Evolutionary conservation across 2,329 filamentous ascomycete genomes (phyloP).

Genomic region (Podosphaera xanthii): DNA sequence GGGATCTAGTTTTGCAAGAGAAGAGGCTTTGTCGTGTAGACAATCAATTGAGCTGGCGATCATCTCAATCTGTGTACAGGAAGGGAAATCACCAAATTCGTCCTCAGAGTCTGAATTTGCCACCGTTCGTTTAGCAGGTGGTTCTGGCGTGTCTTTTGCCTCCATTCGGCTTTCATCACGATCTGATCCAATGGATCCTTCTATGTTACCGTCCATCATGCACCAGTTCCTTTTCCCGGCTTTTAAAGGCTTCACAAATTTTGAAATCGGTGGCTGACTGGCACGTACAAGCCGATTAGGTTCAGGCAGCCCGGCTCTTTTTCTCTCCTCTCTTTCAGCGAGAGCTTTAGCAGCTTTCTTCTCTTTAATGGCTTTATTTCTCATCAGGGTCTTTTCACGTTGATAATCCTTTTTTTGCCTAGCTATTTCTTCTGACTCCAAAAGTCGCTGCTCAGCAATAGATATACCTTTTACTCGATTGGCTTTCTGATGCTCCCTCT

Average conservation of each 20-base stretch:
- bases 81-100: constrained; percentile 16
- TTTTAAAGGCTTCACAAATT: constrained; percentile 21
- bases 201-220: constrained; percentile 6
- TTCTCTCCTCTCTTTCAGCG: constrained; percentile 26
- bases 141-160: neutral
- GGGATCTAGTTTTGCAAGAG: too few species aligned
- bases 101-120: constrained; percentile 10
- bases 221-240: constrained; percentile 9
- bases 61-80: constrained; percentile 12
- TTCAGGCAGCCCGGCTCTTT: constrained; percentile 28
- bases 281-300: constrained; percentile 25
- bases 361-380: constrained; percentile 27
- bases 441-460: constrained; percentile 17
- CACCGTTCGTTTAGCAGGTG: neutral
- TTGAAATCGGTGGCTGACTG: constrained; percentile 33
- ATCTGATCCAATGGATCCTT: constrained; percentile 6
- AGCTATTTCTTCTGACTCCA: constrained; percentile 19
- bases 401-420: constrained; percentile 31
- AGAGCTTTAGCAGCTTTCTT: constrained; percentile 31
- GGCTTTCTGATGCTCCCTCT: constrained; percentile 22
- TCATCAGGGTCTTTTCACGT: constrained; percentile 27
- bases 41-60: constrained; percentile 6
- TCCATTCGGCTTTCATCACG: constrained; percentile 1
- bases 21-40: too few species aligned
- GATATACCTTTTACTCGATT: constrained; percentile 21